Evolutionary conservation across 2,329 filamentous ascomycete species (phyloP).

Genomic region (Juglanconis sp.): DNA sequence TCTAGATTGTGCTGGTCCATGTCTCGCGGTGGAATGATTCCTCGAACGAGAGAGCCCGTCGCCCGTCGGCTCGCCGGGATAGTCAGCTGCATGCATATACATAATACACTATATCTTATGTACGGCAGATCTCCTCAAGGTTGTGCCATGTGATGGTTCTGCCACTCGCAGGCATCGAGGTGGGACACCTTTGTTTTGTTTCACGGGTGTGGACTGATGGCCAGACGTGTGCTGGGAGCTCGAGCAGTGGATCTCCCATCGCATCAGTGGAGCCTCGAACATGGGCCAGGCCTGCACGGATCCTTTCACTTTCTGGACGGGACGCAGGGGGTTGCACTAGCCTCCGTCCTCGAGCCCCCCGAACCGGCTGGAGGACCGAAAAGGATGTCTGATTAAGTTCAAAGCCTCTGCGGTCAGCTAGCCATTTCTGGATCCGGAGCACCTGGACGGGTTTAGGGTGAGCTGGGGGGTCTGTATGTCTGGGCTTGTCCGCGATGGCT

Average conservation of each 20-base stretch:
- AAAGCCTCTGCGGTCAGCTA: not conserved
- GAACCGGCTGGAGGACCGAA: not conserved
- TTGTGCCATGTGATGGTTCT: not conserved
- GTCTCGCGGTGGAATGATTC: not conserved
- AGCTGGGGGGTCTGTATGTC: too few relatives aligned
- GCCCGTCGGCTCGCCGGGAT: not conserved
- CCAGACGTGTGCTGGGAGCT: not conserved
- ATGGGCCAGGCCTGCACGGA: not conserved
- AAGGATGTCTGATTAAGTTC: not conserved
- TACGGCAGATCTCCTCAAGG: not conserved
- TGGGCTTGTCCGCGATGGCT: not conserved
- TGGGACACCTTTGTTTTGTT: slow-evolving; percentile 1
- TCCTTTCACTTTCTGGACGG: not conserved
- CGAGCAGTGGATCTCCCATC: not conserved
- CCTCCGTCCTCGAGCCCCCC: not conserved
- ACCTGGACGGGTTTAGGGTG: not conserved
- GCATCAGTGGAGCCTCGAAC: not conserved
- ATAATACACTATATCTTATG: not conserved
- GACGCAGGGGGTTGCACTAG: not conserved
- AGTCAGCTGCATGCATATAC: not conserved
- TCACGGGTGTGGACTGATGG: not conserved
- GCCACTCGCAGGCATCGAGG: not conserved
- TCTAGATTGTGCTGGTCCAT: not conserved
- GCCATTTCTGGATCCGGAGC: not conserved
- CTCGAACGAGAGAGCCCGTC: not conserved